These are phyloP conservation scores for Salix purpurea DNA, from an alignment of 345 rosid genomes.

Conservation along the genomic window DNA sequence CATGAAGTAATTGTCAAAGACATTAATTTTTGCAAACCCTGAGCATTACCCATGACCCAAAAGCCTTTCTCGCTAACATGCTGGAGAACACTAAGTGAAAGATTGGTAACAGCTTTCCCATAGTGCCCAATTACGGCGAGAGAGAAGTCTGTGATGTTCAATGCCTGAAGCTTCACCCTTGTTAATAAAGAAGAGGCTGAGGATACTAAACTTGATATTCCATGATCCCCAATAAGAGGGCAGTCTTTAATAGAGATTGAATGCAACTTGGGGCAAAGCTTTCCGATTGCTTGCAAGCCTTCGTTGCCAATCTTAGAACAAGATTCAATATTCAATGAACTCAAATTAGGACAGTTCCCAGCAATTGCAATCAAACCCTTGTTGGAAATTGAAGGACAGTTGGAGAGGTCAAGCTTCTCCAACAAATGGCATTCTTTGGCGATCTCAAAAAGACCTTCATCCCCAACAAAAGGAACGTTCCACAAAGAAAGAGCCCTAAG, in stretches of 20 bases:
- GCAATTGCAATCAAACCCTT: slow-evolving; percentile 61
- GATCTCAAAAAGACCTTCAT: slow-evolving; percentile 49
- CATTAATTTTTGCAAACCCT: slow-evolving; percentile 46
- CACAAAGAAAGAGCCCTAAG: slow-evolving; percentile 61
- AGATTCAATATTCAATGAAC: slow-evolving; percentile 47
- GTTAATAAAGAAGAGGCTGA: slow-evolving; percentile 41
- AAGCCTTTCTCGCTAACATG: slow-evolving; percentile 68
- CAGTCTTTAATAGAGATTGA: slow-evolving; percentile 63
- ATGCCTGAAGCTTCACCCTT: slow-evolving; percentile 61
- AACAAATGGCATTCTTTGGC: slow-evolving; percentile 56
- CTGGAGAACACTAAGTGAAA: slow-evolving; percentile 44
- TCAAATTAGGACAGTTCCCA: slow-evolving; percentile 52
- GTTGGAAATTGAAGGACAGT: slow-evolving; percentile 54
- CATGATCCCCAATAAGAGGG: slow-evolving; percentile 69
- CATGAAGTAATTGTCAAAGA: slow-evolving; percentile 54
- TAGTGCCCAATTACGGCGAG: slow-evolving; percentile 74
- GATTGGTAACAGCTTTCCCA: slow-evolving; percentile 47
- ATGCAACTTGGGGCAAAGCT: slow-evolving; percentile 45
- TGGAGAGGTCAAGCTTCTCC: slow-evolving; percentile 66
- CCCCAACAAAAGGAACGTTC: slow-evolving; percentile 55
- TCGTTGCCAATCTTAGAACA: slow-evolving; percentile 60
- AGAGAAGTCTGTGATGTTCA: slow-evolving; percentile 69
- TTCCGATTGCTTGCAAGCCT: slow-evolving; percentile 58
- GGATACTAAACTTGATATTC: slow-evolving; percentile 52
- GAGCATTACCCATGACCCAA: slow-evolving; percentile 82